These are phyloP conservation scores for peach (Prunus persica) DNA, from an alignment of 306 rosid species.

Conservation along the genomic window Prunus_persica_NCBIv2 NC_034013.1:11084501-11085000, in stretches of 20 bases:
- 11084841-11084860: neutral
- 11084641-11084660: neutral
- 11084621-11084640: neutral
- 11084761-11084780: no score
- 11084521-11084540: constrained; percentile 5
- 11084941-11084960: neutral
- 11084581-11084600: constrained; percentile 3
- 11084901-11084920: no score
- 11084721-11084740: neutral
- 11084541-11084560: neutral
- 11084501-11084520: constrained; percentile 11
- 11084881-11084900: no score
- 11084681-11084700: neutral
- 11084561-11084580: neutral
- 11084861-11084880: neutral
- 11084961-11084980: neutral
- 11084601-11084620: constrained; percentile 1
- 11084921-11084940: no score
- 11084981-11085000: neutral
- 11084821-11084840: no score
- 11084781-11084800: no score
- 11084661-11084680: neutral
- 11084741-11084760: neutral
- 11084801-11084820: no score
- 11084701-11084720: no score